phyloP scores from a whole-genome alignment of 495 filamentous ascomycete species.

The Physcia stellaris region DNA sequence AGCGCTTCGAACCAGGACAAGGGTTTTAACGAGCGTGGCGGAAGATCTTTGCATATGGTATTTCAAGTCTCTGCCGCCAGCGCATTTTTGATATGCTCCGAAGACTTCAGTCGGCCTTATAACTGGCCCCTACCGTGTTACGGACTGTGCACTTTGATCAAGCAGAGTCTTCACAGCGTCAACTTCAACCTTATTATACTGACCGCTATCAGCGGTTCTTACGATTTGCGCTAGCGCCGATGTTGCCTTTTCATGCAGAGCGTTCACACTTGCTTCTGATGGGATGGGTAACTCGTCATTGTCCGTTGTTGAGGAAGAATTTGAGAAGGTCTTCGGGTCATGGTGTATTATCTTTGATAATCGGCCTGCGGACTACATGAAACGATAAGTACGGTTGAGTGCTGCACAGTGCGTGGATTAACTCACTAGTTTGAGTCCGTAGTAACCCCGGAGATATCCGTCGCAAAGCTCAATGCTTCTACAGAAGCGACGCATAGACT shows the following conservation, averaged over 20 bases:
- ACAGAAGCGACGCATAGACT: conserved; percentile 70
- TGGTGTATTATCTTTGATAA: too few relatives aligned
- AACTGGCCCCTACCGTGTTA: conserved; percentile 10
- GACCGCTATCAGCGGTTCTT: conserved; percentile 46
- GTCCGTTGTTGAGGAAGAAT: too few relatives aligned
- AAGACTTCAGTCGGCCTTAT: too few relatives aligned
- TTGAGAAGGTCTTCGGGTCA: too few relatives aligned
- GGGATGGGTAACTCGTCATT: conserved; percentile 14
- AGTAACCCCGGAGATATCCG: conserved; percentile 81
- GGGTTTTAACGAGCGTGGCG: too few relatives aligned
- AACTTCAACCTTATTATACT: conserved; percentile 61
- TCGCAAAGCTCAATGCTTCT: conserved; percentile 88
- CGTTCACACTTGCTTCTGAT: conserved; percentile 40
- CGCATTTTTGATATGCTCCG: too few relatives aligned
- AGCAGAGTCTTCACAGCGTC: conserved; percentile 65
- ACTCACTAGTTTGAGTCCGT: conserved; percentile 71
- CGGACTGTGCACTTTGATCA: conserved; percentile 20
- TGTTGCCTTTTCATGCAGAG: conserved; percentile 59
- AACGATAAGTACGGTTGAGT: not conserved
- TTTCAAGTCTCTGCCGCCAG: not conserved
- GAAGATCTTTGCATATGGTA: not conserved
- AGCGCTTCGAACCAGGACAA: too few relatives aligned
- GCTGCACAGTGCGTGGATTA: not conserved
- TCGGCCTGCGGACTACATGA: too few relatives aligned
- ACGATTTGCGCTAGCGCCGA: conserved; percentile 65